Percentiles rank a stretch among this genome's conserved stretches.
Evolutionary conservation across 768 basidiomycete genomes (phyloP).

Genomic region (Lactarius pseudohatsudake): DNA sequence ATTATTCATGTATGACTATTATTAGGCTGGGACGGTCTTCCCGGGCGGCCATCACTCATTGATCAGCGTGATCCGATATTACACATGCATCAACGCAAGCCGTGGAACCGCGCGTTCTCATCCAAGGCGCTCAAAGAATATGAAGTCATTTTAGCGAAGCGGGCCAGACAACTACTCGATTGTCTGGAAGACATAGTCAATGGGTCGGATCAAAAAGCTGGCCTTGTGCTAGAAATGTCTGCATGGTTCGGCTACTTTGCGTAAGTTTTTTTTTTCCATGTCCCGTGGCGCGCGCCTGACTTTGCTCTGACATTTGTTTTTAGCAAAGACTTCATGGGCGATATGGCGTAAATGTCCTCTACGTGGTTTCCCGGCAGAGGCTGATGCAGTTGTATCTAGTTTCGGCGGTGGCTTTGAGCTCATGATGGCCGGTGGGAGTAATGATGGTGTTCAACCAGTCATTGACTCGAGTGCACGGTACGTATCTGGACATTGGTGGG

Average conservation of each 20-base stretch:
- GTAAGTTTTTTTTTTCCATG: slow-evolving; percentile 32
- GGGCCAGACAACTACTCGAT: slow-evolving; percentile 36
- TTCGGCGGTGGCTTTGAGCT: slow-evolving; percentile 35
- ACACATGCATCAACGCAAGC: slow-evolving; percentile 43
- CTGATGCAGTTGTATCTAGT: slow-evolving; percentile 20
- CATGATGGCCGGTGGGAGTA: slow-evolving; percentile 29
- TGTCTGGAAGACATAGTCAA: slow-evolving; percentile 24
- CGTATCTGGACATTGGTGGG: neutral
- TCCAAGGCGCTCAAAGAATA: slow-evolving; percentile 46
- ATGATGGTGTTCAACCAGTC: slow-evolving; percentile 9
- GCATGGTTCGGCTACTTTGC: slow-evolving; percentile 41
- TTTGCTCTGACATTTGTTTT: neutral
- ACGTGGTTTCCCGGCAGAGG: neutral
- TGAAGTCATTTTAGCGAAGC: slow-evolving; percentile 38
- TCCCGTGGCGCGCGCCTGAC: neutral
- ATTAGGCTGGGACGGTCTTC: slow-evolving; percentile 21
- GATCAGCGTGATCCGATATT: slow-evolving; percentile 38
- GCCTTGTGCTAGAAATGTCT: slow-evolving; percentile 36
- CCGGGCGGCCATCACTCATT: slow-evolving; percentile 32
- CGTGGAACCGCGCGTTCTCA: slow-evolving; percentile 47
- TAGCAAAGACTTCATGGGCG: slow-evolving; percentile 51
- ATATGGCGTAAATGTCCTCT: slow-evolving; percentile 41
- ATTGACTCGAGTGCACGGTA: neutral
- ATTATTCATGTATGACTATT: neutral
- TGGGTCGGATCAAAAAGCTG: slow-evolving; percentile 11